Conservation (phyloP, 1,284 basidiomycete genomes). For the Leccinum griseonigrum region DNA sequence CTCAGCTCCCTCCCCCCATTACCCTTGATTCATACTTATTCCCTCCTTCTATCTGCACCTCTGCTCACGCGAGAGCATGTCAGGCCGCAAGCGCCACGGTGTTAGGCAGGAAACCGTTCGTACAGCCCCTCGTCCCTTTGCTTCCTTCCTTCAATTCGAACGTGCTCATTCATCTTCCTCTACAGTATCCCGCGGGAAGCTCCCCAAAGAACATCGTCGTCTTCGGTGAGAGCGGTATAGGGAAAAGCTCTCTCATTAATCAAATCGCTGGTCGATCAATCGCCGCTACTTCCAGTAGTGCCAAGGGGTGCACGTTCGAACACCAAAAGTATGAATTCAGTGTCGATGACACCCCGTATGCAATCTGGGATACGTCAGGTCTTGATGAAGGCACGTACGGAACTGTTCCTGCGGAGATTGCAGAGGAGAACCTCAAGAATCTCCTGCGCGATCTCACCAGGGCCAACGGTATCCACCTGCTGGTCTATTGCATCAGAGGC, state of each 20-base stretch:
- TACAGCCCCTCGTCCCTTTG: neutral
- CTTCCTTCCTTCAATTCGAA: neutral
- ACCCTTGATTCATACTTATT: neutral
- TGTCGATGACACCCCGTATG: constrained; percentile 19
- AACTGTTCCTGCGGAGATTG: constrained; percentile 28
- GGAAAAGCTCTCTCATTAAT: constrained; percentile 33
- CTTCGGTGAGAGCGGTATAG: constrained; percentile 30
- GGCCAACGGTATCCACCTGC: constrained; percentile 28
- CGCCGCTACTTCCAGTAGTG: constrained; percentile 27
- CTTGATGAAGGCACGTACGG: constrained; percentile 31
- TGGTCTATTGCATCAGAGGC: constrained; percentile 31
- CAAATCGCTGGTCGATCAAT: constrained; percentile 32
- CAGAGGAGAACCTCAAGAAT: constrained; percentile 26
- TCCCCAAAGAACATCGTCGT: constrained; percentile 26
- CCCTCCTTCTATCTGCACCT: neutral
- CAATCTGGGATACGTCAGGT: constrained; percentile 31
- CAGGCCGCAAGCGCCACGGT: constrained; percentile 14
- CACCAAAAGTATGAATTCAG: constrained; percentile 28
- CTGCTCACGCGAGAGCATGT: constrained; percentile 10
- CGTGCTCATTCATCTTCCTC: constrained; percentile 3
- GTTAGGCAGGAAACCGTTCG: constrained; percentile 14
- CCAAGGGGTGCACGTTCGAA: constrained; percentile 31
- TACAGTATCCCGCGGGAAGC: constrained; percentile 8
- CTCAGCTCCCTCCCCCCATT: neutral
- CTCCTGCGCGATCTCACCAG: constrained; percentile 24